Percentiles rank a stretch among this genome's conserved stretches.
phyloP scores from a whole-genome alignment of 1,284 basidiomycete genomes.

The Phellinidium pouzarii region DNA sequence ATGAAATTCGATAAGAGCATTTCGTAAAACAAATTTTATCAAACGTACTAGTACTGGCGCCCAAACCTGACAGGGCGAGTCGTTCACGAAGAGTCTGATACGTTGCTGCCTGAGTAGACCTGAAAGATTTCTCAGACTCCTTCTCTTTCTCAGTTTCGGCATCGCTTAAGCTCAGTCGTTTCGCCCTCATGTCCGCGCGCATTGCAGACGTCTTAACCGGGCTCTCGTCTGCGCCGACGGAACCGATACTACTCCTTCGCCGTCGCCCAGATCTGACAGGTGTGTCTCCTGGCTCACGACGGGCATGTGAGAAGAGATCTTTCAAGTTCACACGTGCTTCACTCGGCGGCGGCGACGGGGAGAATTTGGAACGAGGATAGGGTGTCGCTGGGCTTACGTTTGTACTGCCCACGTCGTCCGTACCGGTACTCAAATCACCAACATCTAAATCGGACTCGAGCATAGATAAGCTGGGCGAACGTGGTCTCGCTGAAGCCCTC shows the following conservation, averaged over 20 bases:
- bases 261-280: conserved; percentile 33
- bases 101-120: conserved; percentile 38
- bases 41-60: conserved; percentile 26
- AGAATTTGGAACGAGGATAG: conserved; percentile 22
- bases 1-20: neutral
- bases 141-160: conserved; percentile 49
- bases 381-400: conserved; percentile 6
- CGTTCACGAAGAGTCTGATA: conserved; percentile 45
- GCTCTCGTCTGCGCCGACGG: conserved; percentile 52
- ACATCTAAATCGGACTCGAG: conserved; percentile 54
- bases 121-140: conserved; percentile 26
- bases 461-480: conserved; percentile 37
- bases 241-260: conserved; percentile 53
- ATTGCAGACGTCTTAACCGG: conserved; percentile 34
- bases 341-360: conserved; percentile 37
- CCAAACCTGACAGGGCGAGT: conserved; percentile 33
- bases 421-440: conserved; percentile 3
- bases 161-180: conserved; percentile 57
- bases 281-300: conserved; percentile 55
- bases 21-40: neutral
- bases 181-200: conserved; percentile 36
- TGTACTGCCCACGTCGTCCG: neutral
- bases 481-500: conserved; percentile 1
- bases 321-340: conserved; percentile 51
- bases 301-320: conserved; percentile 54